phyloP scores from a whole-genome alignment of 2,329 filamentous ascomycete genomes.

The Metarhizium brunneum region DNA sequence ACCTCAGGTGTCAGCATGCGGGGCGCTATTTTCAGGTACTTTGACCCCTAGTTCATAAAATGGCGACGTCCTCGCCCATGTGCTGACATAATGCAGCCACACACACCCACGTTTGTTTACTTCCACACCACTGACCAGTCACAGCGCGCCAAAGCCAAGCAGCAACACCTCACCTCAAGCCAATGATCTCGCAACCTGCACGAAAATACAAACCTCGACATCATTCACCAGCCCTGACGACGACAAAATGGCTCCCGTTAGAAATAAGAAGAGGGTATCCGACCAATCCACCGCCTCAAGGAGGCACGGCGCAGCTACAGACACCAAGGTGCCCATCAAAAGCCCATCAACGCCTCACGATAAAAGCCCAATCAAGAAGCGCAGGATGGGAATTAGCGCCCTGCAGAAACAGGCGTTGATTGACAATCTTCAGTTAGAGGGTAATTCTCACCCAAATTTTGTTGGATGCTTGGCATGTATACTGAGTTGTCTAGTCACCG shows the following conservation, averaged over 20 bases:
- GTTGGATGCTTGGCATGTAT: not conserved
- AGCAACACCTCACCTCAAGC: not conserved
- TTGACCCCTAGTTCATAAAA: not conserved
- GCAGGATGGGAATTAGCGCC: conserved; percentile 50
- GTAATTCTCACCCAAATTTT: conserved; percentile 38
- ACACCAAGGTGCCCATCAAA: conserved; percentile 14
- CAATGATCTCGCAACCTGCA: not conserved
- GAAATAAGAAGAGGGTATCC: conserved; percentile 26
- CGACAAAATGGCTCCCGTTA: conserved; percentile 36
- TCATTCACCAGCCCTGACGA: conserved; percentile 8
- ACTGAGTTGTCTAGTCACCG: conserved; percentile 53
- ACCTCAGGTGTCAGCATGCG: not conserved
- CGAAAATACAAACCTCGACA: not conserved
- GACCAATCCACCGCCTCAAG: conserved; percentile 11
- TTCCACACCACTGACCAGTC: conserved; percentile 14
- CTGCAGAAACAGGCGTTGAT: conserved; percentile 79
- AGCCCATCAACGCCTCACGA: conserved; percentile 30
- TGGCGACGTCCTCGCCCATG: not conserved
- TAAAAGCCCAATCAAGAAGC: conserved; percentile 55
- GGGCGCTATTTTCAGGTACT: conserved; percentile 7
- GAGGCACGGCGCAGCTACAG: conserved; percentile 11
- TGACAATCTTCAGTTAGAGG: conserved; percentile 82
- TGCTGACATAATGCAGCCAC: conserved; percentile 8
- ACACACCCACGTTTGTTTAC: conserved; percentile 28
- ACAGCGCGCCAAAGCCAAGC: conserved; percentile 5